Evolutionary conservation across 192 early-diverging fungal species (phyloP).

Genomic region (Backusella westeae): DNA sequence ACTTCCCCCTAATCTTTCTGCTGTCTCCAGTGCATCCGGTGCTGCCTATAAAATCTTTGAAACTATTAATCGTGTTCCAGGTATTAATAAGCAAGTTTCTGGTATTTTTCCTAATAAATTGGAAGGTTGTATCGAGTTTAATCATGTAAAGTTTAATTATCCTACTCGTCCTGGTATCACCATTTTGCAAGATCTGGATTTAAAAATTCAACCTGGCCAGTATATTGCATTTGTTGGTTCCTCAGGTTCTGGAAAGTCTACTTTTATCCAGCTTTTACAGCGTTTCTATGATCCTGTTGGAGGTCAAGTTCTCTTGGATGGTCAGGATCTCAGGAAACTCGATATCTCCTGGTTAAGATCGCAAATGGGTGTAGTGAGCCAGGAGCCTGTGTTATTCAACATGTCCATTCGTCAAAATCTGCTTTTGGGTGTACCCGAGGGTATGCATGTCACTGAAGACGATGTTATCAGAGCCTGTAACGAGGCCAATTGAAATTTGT

Average conservation of each 20-base stretch:
- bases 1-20: slow-evolving; percentile 66
- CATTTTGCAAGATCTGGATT: slow-evolving; percentile 69
- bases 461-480: slow-evolving; percentile 64
- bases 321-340: slow-evolving; percentile 64
- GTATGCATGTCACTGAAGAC: slow-evolving; percentile 62
- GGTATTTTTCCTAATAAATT: slow-evolving; percentile 48
- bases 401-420: slow-evolving; percentile 77
- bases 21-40: slow-evolving; percentile 71
- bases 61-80: slow-evolving; percentile 76
- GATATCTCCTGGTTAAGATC: slow-evolving; percentile 80
- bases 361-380: slow-evolving; percentile 84
- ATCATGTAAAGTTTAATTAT: slow-evolving; percentile 79
- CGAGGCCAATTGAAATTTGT: slow-evolving; percentile 73
- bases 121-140: slow-evolving; percentile 69
- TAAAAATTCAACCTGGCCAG: slow-evolving; percentile 69
- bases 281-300: slow-evolving; percentile 76
- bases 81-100: slow-evolving; percentile 46
- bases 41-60: slow-evolving; percentile 78
- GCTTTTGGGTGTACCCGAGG: slow-evolving; percentile 53
- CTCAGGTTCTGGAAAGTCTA: slow-evolving; percentile 86
- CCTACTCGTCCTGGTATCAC: slow-evolving; percentile 78
- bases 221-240: slow-evolving; percentile 85
- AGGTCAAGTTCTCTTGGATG: slow-evolving; percentile 69
- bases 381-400: slow-evolving; percentile 88
- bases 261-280: slow-evolving; percentile 81